These are phyloP conservation scores for Berberis thunbergii DNA, from an alignment of 164 flowering plant genomes.

Conservation along the genomic window DNA sequence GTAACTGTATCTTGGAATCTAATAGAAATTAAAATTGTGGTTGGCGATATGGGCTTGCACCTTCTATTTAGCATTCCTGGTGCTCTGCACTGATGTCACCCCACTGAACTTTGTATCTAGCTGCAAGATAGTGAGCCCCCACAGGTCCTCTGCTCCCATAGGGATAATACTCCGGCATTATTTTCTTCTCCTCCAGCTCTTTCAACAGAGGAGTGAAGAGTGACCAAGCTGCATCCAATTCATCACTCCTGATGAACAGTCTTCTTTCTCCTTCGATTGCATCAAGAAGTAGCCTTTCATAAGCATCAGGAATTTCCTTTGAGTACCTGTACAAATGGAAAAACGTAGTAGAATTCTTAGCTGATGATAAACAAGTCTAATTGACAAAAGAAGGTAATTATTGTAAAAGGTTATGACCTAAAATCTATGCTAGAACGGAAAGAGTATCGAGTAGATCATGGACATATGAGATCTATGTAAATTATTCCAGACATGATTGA, in stretches of 20 bases:
- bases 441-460: no score
- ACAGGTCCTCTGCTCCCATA: constrained; percentile 86
- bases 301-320: constrained; percentile 70
- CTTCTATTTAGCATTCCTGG: background rate
- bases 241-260: constrained; percentile 84
- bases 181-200: constrained; percentile 64
- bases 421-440: no score
- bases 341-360: no score
- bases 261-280: constrained; percentile 83
- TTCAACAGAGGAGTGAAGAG: constrained; percentile 74
- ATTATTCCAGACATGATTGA: no score
- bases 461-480: no score
- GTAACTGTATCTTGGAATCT: no score
- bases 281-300: constrained; percentile 75
- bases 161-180: constrained; percentile 71
- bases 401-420: no score
- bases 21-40: no score
- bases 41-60: background rate
- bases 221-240: constrained; percentile 88
- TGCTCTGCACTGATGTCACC: constrained; percentile 34
- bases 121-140: constrained; percentile 79
- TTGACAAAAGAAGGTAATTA: no score
- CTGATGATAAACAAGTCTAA: no score
- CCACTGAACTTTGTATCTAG: constrained; percentile 73
- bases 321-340: constrained; percentile 31